phyloP scores from a whole-genome alignment of 352 stramenopile species.

The Globisporangium paroecandrum region DNA sequence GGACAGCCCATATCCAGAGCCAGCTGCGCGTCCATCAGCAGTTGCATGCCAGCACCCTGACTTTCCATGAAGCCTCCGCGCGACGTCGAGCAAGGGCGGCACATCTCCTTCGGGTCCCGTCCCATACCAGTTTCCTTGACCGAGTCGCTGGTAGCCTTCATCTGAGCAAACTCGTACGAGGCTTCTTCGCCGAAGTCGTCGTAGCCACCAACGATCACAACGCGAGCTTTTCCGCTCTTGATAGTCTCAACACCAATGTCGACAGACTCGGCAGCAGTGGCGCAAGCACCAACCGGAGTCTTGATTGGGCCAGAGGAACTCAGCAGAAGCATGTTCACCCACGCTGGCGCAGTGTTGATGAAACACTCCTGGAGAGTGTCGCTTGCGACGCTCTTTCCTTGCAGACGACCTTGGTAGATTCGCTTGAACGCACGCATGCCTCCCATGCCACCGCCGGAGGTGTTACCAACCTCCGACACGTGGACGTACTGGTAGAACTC shows the following conservation, averaged over 20 bases:
- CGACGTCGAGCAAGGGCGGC: slow-evolving; percentile 72
- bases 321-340: slow-evolving; percentile 89
- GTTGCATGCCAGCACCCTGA: slow-evolving; percentile 82
- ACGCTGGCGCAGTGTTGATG: slow-evolving; percentile 87
- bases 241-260: slow-evolving; percentile 89
- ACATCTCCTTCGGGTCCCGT: slow-evolving; percentile 80
- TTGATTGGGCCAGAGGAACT: slow-evolving; percentile 88
- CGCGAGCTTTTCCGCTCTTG: slow-evolving; percentile 79
- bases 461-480: slow-evolving; percentile 86
- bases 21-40: slow-evolving; percentile 86
- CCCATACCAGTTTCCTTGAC: slow-evolving; percentile 79
- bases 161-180: slow-evolving; percentile 86
- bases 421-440: slow-evolving; percentile 75
- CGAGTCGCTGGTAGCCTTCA: slow-evolving; percentile 87
- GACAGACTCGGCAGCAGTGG: slow-evolving; percentile 82
- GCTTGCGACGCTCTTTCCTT: slow-evolving; percentile 70
- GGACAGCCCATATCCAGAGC: slow-evolving; percentile 84
- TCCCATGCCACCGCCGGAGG: slow-evolving; percentile 77
- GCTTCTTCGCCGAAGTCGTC: slow-evolving; percentile 87
- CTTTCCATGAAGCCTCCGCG: slow-evolving; percentile 88
- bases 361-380: slow-evolving; percentile 84
- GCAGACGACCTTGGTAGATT: slow-evolving; percentile 69
- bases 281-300: slow-evolving; percentile 83
- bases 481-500: slow-evolving; percentile 92
- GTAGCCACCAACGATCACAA: slow-evolving; percentile 83